Evolutionary conservation across 805 yeast genomes (phyloP).

Genomic region (baker's yeast (Saccharomyces cerevisiae)): DNA sequence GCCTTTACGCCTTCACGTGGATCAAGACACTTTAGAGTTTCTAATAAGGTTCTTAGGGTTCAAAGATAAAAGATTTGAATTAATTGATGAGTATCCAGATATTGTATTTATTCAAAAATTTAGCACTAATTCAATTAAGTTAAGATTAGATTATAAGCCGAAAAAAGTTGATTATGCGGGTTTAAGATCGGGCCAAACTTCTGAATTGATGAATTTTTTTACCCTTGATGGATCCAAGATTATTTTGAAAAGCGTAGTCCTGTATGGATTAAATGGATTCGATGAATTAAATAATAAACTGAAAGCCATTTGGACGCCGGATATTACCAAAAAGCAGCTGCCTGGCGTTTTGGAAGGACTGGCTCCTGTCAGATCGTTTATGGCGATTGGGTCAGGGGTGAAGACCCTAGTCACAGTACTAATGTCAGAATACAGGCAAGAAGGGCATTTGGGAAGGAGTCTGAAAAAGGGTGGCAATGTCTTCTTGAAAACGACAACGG

Average conservation of each 20-base stretch:
- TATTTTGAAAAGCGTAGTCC: conserved; percentile 46
- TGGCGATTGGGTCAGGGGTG: conserved; percentile 71
- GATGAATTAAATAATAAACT: conserved; percentile 48
- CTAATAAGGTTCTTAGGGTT: conserved; percentile 73
- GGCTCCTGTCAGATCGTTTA: conserved; percentile 70
- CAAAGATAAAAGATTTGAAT: conserved; percentile 57
- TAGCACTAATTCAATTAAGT: conserved; percentile 46
- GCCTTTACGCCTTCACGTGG: conserved; percentile 79
- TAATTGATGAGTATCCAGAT: conserved; percentile 55
- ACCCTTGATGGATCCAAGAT: conserved; percentile 80
- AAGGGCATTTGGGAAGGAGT: conserved; percentile 60
- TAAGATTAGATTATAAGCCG: conserved; percentile 85
- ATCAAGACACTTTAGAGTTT: conserved; percentile 89
- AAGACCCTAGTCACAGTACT: conserved; percentile 69
- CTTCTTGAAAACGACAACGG: conserved; percentile 71
- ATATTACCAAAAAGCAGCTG: conserved; percentile 72
- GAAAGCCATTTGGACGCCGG: conserved; percentile 79
- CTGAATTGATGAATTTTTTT: conserved; percentile 83
- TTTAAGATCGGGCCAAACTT: conserved; percentile 70
- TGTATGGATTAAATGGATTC: conserved; percentile 76
- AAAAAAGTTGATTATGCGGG: conserved; percentile 81
- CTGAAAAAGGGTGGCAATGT: conserved; percentile 65
- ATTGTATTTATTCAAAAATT: conserved; percentile 61
- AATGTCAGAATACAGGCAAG: conserved; percentile 61
- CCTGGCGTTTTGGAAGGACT: conserved; percentile 77